Base-by-base conservation (phyloP, 1,139 yeast genomes). In the Suhomyces chickasaworum region DNA sequence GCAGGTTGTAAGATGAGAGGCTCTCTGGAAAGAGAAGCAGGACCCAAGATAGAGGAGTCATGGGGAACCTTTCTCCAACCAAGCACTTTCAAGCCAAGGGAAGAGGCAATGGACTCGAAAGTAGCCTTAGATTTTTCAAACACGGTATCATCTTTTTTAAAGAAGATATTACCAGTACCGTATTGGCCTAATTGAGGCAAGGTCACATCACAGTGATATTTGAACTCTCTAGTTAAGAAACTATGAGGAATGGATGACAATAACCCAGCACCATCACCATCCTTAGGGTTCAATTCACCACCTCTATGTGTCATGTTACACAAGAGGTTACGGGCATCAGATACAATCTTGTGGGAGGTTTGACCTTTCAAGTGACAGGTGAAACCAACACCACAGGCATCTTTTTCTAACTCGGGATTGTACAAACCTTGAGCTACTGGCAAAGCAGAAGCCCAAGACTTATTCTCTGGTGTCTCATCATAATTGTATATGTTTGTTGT, bases 231-330 rank as follows among this genome's bases (percentile, higher is more conserved):
- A 52, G 70, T 69, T 73, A 93, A 83, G 66, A 93, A 89, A 56
- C 79, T 84, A 71, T 91, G 97, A 36, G 98, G 97, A 53, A 93
- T 83, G 37, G 96, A 86, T 44, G 95, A 82, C 80, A 93, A 82
- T 52, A 93, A 90, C 66, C 99, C 99, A 36, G 99, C 99, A 70
- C 99, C 99, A 66, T 93, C 99, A 69, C 99, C 99, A 64, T 93
- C 97, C 60, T 91, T 83, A 23, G 98, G 96, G 64, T 90, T 96
- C 39, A 95, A 83, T 53, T 91, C 97, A 41, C 99, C 99, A 64
- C 99, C 99, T 73, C 99, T 83, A 68, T 93, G 99, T 53, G 97
- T 88, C 98, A 93, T 93, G 70, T 93, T 93, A 75, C 98, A 91
- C 50, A 93, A 82, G 63, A 93, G 76, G 62, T 81, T 83, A 57